Evolutionary conservation across 352 stramenopile species (phyloP).

Genomic region (Phytopythium ostracodes): DNA sequence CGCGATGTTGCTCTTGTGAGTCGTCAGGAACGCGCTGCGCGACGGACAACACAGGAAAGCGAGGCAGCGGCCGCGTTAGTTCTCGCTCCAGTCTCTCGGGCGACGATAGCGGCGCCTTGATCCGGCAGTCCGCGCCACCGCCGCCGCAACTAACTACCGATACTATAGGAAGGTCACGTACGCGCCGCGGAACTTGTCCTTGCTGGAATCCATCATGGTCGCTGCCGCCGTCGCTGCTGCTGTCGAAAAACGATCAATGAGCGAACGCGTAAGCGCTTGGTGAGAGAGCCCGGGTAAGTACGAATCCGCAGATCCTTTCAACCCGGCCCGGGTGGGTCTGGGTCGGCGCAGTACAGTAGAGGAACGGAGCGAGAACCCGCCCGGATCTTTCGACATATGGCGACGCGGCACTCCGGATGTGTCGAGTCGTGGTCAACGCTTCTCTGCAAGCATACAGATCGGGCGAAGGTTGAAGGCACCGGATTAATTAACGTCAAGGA

Average conservation of each 20-base stretch:
- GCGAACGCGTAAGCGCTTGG: constrained; percentile 1
- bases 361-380: not conserved
- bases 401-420: not conserved
- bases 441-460: not conserved
- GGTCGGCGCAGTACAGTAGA: not conserved
- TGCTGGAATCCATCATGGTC: constrained; percentile 42
- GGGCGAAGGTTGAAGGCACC: not conserved
- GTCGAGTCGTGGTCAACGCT: not conserved
- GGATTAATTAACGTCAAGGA: not conserved
- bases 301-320: constrained; percentile 5
- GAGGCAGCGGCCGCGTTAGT: constrained; percentile 1
- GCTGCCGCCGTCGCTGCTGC: not conserved
- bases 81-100: not conserved
- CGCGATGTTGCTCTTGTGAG: constrained; percentile 94
- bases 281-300: constrained; percentile 2
- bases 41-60: not conserved
- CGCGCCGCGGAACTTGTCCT: constrained; percentile 52
- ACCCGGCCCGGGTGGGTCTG: not conserved
- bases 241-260: constrained; percentile 8
- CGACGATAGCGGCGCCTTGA: not conserved
- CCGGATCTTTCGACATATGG: not conserved
- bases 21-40: constrained; percentile 61
- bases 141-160: not conserved
- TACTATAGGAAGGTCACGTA: constrained; percentile 17
- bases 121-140: not conserved